Evolutionary conservation across 2,329 filamentous ascomycete species (phyloP).

Genomic region (Colletotrichum sp.): DNA sequence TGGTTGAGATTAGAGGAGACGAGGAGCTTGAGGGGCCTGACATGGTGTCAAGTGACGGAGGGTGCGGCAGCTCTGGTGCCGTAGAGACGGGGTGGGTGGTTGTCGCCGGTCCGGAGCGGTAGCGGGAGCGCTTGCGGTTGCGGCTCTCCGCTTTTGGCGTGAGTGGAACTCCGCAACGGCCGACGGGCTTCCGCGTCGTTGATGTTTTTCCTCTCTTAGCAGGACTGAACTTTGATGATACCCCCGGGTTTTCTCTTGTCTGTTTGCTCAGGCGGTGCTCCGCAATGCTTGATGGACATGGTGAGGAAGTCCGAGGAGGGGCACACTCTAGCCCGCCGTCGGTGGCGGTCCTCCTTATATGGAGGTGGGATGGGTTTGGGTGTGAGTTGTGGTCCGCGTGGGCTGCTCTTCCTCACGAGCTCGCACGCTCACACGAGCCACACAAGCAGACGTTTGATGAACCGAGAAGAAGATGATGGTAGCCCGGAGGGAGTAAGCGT

Average conservation of each 20-base stretch:
- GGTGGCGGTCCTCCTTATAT: slow-evolving; percentile 9
- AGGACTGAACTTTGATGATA: background rate
- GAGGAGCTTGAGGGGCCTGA: slow-evolving; percentile 18
- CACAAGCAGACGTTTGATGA: background rate
- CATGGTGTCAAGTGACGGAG: slow-evolving; percentile 10
- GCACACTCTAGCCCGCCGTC: background rate
- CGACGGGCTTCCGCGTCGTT: slow-evolving; percentile 14
- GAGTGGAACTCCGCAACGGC: slow-evolving; percentile 24
- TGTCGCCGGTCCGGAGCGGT: slow-evolving; percentile 8
- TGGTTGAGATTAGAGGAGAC: slow-evolving; percentile 20
- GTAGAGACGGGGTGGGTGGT: background rate
- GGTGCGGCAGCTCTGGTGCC: background rate
- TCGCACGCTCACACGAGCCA: slow-evolving; percentile 4
- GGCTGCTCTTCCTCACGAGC: background rate
- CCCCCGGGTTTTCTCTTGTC: background rate
- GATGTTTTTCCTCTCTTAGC: background rate
- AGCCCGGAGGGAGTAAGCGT: background rate
- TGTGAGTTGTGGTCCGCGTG: background rate
- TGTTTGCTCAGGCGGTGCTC: slow-evolving; percentile 10
- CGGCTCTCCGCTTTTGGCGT: slow-evolving; percentile 18
- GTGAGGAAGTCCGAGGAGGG: slow-evolving; percentile 1
- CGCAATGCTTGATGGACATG: slow-evolving; percentile 1
- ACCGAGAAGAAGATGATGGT: slow-evolving; percentile 11
- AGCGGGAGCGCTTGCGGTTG: slow-evolving; percentile 2
- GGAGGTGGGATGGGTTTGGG: background rate